Evolutionary conservation across 345 rosid species (phyloP).

Genomic region (Euphorbia tirucalli): DNA sequence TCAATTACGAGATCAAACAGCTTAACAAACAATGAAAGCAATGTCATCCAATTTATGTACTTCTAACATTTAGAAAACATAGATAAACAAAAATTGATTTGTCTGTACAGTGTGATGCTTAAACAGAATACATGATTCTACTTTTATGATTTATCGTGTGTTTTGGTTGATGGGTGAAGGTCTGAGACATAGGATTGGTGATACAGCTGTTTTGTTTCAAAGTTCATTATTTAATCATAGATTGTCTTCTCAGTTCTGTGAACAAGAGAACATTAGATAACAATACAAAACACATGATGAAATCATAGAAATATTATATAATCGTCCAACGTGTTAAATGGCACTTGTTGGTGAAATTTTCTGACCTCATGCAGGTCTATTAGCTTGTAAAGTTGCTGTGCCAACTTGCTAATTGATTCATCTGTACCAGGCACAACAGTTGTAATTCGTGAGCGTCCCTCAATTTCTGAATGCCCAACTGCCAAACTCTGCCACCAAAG

Average conservation of each 20-base stretch:
- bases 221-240: not conserved
- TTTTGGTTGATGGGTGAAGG: not conserved
- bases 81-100: no score
- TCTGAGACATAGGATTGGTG: not conserved
- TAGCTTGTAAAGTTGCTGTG: constrained; percentile 60
- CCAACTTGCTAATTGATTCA: constrained; percentile 61
- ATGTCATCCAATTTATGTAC: no score
- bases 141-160: not conserved
- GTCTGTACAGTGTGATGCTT: no score
- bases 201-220: not conserved
- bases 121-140: not conserved
- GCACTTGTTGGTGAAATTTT: not conserved
- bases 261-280: not conserved
- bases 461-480: constrained; percentile 60
- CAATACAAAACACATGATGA: not conserved
- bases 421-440: constrained; percentile 67
- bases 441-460: constrained; percentile 63
- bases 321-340: not conserved
- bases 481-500: constrained; percentile 56
- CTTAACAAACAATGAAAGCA: no score
- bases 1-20: not conserved
- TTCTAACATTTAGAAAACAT: no score
- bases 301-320: not conserved
- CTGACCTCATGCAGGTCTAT: constrained; percentile 64
- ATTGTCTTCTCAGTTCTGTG: not conserved